These are phyloP conservation scores for Erysiphe pulchra DNA, from an alignment of 2,329 filamentous ascomycete genomes.

Conservation along the genomic window DNA sequence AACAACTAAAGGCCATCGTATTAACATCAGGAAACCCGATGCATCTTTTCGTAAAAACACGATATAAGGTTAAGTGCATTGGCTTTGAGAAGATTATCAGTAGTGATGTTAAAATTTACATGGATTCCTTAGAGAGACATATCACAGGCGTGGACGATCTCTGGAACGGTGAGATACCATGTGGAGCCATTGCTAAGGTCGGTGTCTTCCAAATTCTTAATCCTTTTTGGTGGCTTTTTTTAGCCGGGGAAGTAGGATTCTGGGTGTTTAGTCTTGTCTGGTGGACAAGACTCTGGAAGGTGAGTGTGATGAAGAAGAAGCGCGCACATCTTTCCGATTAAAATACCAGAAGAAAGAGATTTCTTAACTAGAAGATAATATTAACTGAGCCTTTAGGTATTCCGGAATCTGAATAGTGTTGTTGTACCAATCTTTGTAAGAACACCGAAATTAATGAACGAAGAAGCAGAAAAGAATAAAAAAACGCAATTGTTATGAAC, in stretches of 20 bases:
- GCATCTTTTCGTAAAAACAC: slow-evolving; percentile 24
- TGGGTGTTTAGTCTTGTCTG: slow-evolving; percentile 16
- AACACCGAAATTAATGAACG: slow-evolving; percentile 25
- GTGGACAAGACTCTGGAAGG: slow-evolving; percentile 17
- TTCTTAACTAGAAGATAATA: neutral
- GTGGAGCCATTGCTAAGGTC: slow-evolving; percentile 23
- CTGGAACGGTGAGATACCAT: slow-evolving; percentile 26
- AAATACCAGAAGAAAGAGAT: neutral
- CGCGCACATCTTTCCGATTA: neutral
- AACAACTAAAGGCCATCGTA: slow-evolving; percentile 26
- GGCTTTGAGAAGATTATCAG: slow-evolving; percentile 23
- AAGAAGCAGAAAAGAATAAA: slow-evolving; percentile 6
- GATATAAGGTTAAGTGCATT: slow-evolving; percentile 27
- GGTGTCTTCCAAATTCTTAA: slow-evolving; percentile 15
- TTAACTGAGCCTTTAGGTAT: slow-evolving; percentile 16
- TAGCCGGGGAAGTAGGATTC: slow-evolving; percentile 6
- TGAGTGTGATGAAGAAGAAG: slow-evolving; percentile 10
- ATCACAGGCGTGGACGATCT: slow-evolving; percentile 27
- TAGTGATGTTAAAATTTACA: slow-evolving; percentile 22
- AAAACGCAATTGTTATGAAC: no score
- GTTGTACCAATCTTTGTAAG: slow-evolving; percentile 23
- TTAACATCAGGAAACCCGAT: slow-evolving; percentile 32
- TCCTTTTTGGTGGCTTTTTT: slow-evolving; percentile 15
- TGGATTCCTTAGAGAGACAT: slow-evolving; percentile 15
- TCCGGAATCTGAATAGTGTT: slow-evolving; percentile 24